Percentiles rank a stretch among this genome's conserved stretches.
Evolutionary conservation across 306 rosid genomes (phyloP).

Genomic region (Medicago truncatula): DNA sequence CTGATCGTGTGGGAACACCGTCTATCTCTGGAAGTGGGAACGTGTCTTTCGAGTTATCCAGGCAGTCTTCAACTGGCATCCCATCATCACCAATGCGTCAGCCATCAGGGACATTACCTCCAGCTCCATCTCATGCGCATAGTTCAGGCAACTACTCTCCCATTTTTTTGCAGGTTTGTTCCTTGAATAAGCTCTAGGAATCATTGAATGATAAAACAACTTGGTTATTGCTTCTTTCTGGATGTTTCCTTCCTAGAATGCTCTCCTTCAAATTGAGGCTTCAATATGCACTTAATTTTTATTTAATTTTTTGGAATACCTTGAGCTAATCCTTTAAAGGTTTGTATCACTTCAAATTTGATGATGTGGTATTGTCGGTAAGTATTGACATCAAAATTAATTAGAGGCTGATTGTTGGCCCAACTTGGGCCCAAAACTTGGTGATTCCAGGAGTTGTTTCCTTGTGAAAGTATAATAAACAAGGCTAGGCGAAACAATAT

Average conservation of each 20-base stretch:
- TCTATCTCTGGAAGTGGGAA: slow-evolving; percentile 61
- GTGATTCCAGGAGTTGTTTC: not conserved
- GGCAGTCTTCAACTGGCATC: slow-evolving; percentile 76
- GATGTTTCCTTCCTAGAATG: slow-evolving; percentile 3
- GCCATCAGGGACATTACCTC: slow-evolving; percentile 66
- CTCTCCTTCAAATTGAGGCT: slow-evolving; percentile 36
- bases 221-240: slow-evolving; percentile 29
- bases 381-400: not conserved
- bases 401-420: too few relatives aligned
- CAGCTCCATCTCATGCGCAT: slow-evolving; percentile 70
- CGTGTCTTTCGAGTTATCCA: slow-evolving; percentile 70
- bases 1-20: slow-evolving; percentile 84
- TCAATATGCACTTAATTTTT: not conserved
- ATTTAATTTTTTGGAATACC: not conserved
- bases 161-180: slow-evolving; percentile 89
- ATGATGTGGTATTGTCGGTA: slow-evolving; percentile 12
- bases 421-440: not conserved
- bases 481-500: slow-evolving; percentile 13
- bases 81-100: slow-evolving; percentile 78
- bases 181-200: slow-evolving; percentile 23
- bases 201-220: slow-evolving; percentile 29
- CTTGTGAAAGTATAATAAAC: slow-evolving; percentile 1
- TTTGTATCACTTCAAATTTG: slow-evolving; percentile 14
- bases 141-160: slow-evolving; percentile 81
- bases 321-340: slow-evolving; percentile 26